These are phyloP conservation scores for Tetracladium marchalianum DNA, from an alignment of 495 filamentous ascomycete genomes.

Conservation along the genomic window DNA sequence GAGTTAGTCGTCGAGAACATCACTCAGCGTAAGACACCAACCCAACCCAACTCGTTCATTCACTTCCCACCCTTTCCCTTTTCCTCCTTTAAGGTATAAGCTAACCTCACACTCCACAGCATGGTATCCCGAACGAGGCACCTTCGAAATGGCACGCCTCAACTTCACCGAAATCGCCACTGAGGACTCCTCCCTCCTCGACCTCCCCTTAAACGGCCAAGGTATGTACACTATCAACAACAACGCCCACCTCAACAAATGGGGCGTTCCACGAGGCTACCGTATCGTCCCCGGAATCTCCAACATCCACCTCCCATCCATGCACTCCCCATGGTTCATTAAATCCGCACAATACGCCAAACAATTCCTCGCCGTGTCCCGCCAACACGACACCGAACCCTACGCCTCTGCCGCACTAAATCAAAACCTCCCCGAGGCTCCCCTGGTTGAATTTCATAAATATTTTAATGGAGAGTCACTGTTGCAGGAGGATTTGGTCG, in stretches of 20 bases:
- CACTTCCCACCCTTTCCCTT: background rate
- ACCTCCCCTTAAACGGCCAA: conserved; percentile 38
- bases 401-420: conserved; percentile 37
- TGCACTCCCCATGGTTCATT: conserved; percentile 34
- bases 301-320: conserved; percentile 35
- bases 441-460: conserved; percentile 41
- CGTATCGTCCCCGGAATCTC: conserved; percentile 34
- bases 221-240: conserved; percentile 38
- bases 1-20: conserved; percentile 30
- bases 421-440: conserved; percentile 32
- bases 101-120: background rate
- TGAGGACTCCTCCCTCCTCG: conserved; percentile 31
- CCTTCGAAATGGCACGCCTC: conserved; percentile 39
- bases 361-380: conserved; percentile 37
- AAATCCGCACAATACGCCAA: conserved; percentile 36
- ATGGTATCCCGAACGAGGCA: conserved; percentile 33
- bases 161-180: conserved; percentile 26
- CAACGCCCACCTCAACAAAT: conserved; percentile 33
- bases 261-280: conserved; percentile 45
- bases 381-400: conserved; percentile 44
- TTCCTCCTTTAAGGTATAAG: too few species aligned
- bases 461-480: conserved; percentile 44
- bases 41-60: too few species aligned
- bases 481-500: conserved; percentile 37
- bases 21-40: conserved; percentile 29